Evolutionary conservation across 805 yeast species (phyloP).

Genomic region (Kazachstania psychrophila): DNA sequence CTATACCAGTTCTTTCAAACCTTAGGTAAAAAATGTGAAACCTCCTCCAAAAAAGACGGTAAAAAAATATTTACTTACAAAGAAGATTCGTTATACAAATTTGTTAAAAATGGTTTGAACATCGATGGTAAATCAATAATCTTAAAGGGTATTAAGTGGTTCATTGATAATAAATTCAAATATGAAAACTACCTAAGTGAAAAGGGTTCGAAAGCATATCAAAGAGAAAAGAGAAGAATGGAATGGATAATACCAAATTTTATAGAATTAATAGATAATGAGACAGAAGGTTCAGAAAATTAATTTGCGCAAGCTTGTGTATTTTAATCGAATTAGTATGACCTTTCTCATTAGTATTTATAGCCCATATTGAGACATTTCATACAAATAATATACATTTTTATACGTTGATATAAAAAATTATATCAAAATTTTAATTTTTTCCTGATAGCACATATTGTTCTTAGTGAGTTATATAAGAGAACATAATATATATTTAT

Average conservation of each 20-base stretch:
- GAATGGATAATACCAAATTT: constrained; percentile 23
- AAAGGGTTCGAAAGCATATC: constrained; percentile 15
- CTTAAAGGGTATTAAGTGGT: constrained; percentile 29
- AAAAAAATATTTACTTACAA: constrained; percentile 22
- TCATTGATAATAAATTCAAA: constrained; percentile 21
- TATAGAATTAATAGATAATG: constrained; percentile 8
- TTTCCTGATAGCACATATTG: no score
- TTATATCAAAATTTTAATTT: no score
- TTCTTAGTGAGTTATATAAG: no score
- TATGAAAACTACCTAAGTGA: constrained; percentile 17
- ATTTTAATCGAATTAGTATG: no score
- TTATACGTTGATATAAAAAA: no score
- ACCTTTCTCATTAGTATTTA: no score
- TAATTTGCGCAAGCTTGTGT: no score
- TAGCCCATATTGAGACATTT: no score
- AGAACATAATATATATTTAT: no score
- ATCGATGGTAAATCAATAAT: constrained; percentile 22
- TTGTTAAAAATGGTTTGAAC: constrained; percentile 16
- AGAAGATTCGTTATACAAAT: constrained; percentile 22
- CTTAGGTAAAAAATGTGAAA: constrained; percentile 54
- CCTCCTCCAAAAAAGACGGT: constrained; percentile 28
- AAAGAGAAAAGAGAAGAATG: constrained; percentile 26
- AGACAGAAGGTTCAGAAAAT: no score
- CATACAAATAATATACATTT: no score
- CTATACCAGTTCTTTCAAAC: constrained; percentile 58